Percentiles rank a stretch among this genome's conserved stretches.
phyloP scores from a whole-genome alignment of 2,329 filamentous ascomycete species.

The Dactylonectria estremocensis region DNA sequence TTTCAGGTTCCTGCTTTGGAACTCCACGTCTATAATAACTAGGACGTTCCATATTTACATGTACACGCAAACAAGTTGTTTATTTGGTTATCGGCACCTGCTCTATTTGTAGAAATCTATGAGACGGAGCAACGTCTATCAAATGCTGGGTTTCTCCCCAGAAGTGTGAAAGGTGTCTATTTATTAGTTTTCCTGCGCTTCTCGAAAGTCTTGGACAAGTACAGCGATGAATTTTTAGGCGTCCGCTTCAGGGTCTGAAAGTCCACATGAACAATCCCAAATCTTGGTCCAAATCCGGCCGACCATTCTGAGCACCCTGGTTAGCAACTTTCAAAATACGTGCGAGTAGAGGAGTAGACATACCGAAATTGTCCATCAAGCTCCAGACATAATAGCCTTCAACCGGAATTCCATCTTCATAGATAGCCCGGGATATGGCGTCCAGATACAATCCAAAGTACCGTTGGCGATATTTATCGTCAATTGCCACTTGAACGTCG shows the following conservation, averaged over 20 bases:
- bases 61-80: no score
- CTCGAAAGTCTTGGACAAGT: background rate
- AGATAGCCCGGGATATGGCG: slow-evolving; percentile 45
- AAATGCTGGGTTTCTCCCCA: no score
- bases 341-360: background rate
- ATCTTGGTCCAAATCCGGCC: background rate
- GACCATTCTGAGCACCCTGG: slow-evolving; percentile 5
- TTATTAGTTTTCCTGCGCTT: background rate
- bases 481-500: slow-evolving; percentile 48
- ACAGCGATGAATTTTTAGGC: background rate
- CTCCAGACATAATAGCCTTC: slow-evolving; percentile 19
- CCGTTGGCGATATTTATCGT: slow-evolving; percentile 54
- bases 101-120: no score
- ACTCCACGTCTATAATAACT: no score
- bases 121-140: no score
- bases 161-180: no score
- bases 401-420: slow-evolving; percentile 15
- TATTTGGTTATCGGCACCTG: no score
- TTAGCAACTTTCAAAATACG: background rate
- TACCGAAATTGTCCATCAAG: slow-evolving; percentile 27
- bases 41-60: no score
- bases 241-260: slow-evolving; percentile 4
- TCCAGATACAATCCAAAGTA: slow-evolving; percentile 57
- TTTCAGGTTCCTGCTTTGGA: no score
- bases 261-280: background rate